Percentiles rank a stretch among this genome's conserved stretches.
Evolutionary conservation across 768 basidiomycete species (phyloP).

Genomic region (Tremella fuciformis): DNA sequence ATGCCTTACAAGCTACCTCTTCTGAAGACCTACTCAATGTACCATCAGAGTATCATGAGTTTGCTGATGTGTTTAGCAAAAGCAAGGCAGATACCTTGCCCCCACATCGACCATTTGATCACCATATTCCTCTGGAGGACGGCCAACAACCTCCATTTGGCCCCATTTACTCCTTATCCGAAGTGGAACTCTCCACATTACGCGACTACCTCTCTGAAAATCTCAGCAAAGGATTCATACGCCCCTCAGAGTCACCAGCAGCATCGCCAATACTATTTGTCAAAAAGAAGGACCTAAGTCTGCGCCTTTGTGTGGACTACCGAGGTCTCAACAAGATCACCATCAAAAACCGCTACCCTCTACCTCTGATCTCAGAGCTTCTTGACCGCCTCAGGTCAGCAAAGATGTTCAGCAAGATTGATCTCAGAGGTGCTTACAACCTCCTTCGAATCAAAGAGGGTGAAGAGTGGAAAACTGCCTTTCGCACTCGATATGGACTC

Average conservation of each 20-base stretch:
- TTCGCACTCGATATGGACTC: no score
- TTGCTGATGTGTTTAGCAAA: constrained; percentile 4
- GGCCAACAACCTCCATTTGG: constrained; percentile 25
- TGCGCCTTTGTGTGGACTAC: no score
- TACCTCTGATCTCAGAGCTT: constrained; percentile 30
- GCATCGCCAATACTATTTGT: no score
- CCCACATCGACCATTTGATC: neutral
- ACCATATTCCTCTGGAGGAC: constrained; percentile 14
- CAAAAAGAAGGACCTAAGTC: no score
- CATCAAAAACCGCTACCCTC: constrained; percentile 20
- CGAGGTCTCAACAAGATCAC: no score
- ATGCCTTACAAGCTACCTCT: neutral
- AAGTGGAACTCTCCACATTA: constrained; percentile 24
- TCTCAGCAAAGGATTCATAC: constrained; percentile 24
- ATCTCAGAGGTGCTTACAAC: constrained; percentile 55
- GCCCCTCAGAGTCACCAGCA: no score
- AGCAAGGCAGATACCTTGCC: neutral
- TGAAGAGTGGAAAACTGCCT: constrained; percentile 57
- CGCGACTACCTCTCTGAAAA: constrained; percentile 31
- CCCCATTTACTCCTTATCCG: constrained; percentile 32
- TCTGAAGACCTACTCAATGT: neutral
- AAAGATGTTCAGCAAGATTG: constrained; percentile 33
- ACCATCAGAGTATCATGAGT: constrained; percentile 4
- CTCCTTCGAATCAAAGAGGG: constrained; percentile 54
- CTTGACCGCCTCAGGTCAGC: constrained; percentile 23